Base-by-base conservation (phyloP, 495 filamentous ascomycete species). In the Antarctomyces pellizariae region DNA sequence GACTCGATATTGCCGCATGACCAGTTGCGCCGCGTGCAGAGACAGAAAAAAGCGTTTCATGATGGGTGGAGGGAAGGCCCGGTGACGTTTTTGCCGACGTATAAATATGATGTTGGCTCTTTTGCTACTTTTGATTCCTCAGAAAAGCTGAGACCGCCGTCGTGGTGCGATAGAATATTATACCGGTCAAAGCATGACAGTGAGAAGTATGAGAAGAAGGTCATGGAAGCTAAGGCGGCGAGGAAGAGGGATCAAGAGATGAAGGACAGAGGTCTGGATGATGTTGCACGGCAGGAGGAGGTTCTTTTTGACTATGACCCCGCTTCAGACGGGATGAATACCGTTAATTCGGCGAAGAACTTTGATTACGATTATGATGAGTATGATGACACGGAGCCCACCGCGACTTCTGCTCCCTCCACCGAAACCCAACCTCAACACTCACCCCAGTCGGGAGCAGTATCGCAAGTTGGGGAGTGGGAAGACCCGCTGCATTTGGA, bases 161-260 rank as follows among this genome's bases (percentile, higher is more conserved):
- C 80, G 43, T 99, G 84, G 84, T 99, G 89, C 44, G 89, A 99
- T 48, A 71, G 89, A n/a, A 82, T 99, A 24, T 49, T 99, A 0
- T 99, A 63, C 39, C 64, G 83, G 18, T 76, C 76, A 1, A 64
- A 71, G 19, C 63, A 56, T 26, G 73, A 80, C 36, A 69, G 58
- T 30, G 44, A 71, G 3, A 59, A 54, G n/a, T 76, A 83, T 39
- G 67, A 83, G n/a, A 53, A 50, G 27, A 70, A 64, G 30, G 41
- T 59, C 2, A 53, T 57, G 28, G 72, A 80, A 31, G 59, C 70
- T 27, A 62, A 71, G 26, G 56, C 71, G 20, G 62, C 69, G 9
- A 62, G 61, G 29, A 71, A 71, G 40, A 63, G 59, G 37, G 78
- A 93, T 39, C 65, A 75, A 36, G 76, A 91, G 37, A 78, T 92